Conservation (phyloP, 257 asterid species). For the Scutellaria baicalensis region DNA sequence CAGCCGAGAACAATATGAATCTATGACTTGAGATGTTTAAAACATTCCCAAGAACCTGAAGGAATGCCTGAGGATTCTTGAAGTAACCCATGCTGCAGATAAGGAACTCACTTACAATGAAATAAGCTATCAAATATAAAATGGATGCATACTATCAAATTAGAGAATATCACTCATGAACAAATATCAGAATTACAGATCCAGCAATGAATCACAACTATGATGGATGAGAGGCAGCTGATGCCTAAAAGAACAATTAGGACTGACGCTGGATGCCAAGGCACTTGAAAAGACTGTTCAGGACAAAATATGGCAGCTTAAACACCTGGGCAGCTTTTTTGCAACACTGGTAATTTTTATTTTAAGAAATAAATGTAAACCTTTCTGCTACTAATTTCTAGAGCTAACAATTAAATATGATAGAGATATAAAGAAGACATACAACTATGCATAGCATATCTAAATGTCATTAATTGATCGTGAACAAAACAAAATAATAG, state of each 20-base stretch:
- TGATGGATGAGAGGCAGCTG: not conserved
- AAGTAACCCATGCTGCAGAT: slow-evolving; percentile 88
- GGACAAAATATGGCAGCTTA: too few relatives aligned
- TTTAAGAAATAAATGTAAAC: slow-evolving; percentile 8
- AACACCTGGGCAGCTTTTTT: too few relatives aligned
- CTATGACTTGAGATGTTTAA: slow-evolving; percentile 43
- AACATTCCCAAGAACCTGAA: slow-evolving; percentile 46
- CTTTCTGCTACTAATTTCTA: not conserved
- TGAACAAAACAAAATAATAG: not conserved
- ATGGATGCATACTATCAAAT: not conserved
- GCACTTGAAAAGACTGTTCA: too few relatives aligned
- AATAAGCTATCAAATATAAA: slow-evolving; percentile 5
- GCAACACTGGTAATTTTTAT: not conserved
- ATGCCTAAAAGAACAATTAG: too few relatives aligned
- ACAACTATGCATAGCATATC: not conserved
- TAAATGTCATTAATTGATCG: not conserved
- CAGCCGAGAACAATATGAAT: slow-evolving; percentile 75
- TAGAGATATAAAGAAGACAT: not conserved
- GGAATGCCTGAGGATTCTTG: slow-evolving; percentile 45
- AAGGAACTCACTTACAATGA: slow-evolving; percentile 4
- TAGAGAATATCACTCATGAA: not conserved
- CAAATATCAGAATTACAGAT: not conserved
- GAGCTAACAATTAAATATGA: not conserved
- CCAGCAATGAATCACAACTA: not conserved
- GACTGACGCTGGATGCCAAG: too few relatives aligned